A percentile compares a stretch with the other conserved stretches of the same genome.
phyloP scores from a whole-genome alignment of 2,329 filamentous ascomycete genomes.

The Ophidiomyces ophidiicola region DNA sequence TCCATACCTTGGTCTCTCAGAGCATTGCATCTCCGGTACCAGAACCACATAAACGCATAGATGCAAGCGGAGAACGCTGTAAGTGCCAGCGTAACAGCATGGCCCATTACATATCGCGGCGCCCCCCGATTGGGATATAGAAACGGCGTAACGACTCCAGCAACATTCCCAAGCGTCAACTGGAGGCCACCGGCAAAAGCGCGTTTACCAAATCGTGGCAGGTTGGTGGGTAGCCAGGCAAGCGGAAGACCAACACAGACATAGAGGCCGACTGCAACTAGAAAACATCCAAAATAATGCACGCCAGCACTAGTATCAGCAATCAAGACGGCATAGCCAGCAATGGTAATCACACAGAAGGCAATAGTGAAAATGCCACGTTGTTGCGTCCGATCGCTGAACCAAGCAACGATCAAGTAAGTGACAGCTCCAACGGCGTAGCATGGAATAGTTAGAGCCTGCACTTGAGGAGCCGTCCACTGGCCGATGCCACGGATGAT shows the following conservation, averaged over 20 bases:
- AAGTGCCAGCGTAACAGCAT: conserved; percentile 49
- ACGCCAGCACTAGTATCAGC: conserved; percentile 48
- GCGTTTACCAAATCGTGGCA: conserved; percentile 63
- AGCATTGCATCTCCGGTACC: conserved; percentile 40
- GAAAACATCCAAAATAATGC: conserved; percentile 63
- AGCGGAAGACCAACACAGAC: conserved; percentile 44
- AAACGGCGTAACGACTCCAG: conserved; percentile 63
- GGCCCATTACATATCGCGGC: conserved; percentile 50
- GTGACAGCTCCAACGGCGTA: conserved; percentile 59
- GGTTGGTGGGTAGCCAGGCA: conserved; percentile 52
- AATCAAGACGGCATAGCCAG: conserved; percentile 58
- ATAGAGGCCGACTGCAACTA: conserved; percentile 64
- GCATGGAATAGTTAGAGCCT: conserved; percentile 66
- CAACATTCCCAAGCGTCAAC: conserved; percentile 56
- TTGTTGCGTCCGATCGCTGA: conserved; percentile 56
- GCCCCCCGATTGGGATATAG: conserved; percentile 36
- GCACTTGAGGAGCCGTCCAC: conserved; percentile 54
- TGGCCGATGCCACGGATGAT: conserved; percentile 58
- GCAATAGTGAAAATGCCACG: conserved; percentile 53
- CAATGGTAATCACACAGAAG: conserved; percentile 50
- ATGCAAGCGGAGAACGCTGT: conserved; percentile 44
- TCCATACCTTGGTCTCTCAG: conserved; percentile 27
- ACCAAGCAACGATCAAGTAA: conserved; percentile 53
- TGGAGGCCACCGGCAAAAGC: conserved; percentile 61
- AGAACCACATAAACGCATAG: conserved; percentile 45